Evolutionary conservation across 805 yeast species (phyloP).

Genomic region (Sugiyamaella valdiviana): DNA sequence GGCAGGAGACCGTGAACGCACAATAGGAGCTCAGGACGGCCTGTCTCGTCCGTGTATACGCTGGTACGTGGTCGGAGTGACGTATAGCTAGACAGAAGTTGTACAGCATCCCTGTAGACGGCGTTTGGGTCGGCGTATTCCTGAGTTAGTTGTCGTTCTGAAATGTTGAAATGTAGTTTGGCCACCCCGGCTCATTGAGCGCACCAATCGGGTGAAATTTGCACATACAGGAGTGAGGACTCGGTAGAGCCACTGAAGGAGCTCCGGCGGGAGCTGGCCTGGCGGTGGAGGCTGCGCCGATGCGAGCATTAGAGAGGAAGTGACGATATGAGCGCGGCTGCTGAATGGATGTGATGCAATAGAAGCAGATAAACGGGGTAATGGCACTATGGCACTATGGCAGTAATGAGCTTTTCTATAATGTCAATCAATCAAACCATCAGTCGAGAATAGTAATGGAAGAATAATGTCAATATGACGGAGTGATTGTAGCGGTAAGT

Average conservation of each 20-base stretch:
- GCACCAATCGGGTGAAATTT: not conserved
- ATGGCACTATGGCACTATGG: too few species aligned
- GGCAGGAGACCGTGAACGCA: constrained; percentile 57
- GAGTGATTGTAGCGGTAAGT: too few species aligned
- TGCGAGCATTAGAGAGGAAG: not conserved
- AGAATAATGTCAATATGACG: too few species aligned
- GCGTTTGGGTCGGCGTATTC: constrained; percentile 55
- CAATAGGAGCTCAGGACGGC: constrained; percentile 53
- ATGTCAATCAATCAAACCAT: too few species aligned
- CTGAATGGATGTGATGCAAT: too few species aligned
- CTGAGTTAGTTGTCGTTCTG: constrained; percentile 14
- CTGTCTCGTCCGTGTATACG: constrained; percentile 50
- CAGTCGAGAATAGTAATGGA: too few species aligned
- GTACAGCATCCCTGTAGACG: constrained; percentile 57
- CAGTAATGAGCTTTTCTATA: too few species aligned
- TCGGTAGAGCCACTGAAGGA: constrained; percentile 53
- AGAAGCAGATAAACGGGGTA: too few species aligned
- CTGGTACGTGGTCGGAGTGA: constrained; percentile 65
- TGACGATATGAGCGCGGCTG: too few species aligned
- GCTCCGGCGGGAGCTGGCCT: constrained; percentile 34
- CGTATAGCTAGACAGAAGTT: constrained; percentile 45
- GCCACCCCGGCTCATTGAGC: too few species aligned
- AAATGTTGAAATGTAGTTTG: too few species aligned
- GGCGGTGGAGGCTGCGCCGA: constrained; percentile 19
- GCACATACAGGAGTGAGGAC: constrained; percentile 45